These are phyloP conservation scores for Cladosporium sp. DNA, from an alignment of 2,329 filamentous ascomycete genomes.

Conservation along the genomic window DNA sequence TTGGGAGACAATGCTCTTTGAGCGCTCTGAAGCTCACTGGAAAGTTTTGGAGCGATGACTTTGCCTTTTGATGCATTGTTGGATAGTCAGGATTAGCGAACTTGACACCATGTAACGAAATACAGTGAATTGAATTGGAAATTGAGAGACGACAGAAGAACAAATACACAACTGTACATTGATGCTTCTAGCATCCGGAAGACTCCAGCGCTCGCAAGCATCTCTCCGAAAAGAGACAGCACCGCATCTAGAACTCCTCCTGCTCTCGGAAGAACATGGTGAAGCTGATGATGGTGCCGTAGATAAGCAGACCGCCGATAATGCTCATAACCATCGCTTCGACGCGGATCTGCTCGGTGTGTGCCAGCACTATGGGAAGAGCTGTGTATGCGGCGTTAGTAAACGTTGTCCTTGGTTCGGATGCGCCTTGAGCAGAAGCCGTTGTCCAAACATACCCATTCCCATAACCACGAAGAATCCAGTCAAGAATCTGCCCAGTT, in stretches of 20 bases:
- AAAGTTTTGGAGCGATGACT: neutral
- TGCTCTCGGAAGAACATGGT: constrained; percentile 98
- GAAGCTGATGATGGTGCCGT: constrained; percentile 97
- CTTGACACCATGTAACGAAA: neutral
- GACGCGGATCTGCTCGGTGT: constrained; percentile 76
- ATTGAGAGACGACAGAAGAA: neutral
- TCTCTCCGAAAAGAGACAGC: neutral
- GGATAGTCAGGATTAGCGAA: neutral
- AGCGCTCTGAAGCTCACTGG: neutral
- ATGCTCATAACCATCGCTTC: constrained; percentile 96
- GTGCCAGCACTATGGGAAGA: constrained; percentile 82
- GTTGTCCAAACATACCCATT: constrained; percentile 68
- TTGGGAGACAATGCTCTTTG: neutral
- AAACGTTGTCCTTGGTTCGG: neutral
- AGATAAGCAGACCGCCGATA: constrained; percentile 87
- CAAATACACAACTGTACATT: constrained; percentile 10
- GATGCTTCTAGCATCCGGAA: neutral
- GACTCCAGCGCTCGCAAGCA: neutral
- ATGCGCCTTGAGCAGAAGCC: neutral
- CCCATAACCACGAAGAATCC: constrained; percentile 98
- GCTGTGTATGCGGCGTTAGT: constrained; percentile 54
- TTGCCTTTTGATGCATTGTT: no score
- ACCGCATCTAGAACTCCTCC: constrained; percentile 73
- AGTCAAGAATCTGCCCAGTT: constrained; percentile 90
- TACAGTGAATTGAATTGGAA: neutral